phyloP scores from a whole-genome alignment of 2,329 filamentous ascomycete genomes.

The Ceratocystis ficicola region DNA sequence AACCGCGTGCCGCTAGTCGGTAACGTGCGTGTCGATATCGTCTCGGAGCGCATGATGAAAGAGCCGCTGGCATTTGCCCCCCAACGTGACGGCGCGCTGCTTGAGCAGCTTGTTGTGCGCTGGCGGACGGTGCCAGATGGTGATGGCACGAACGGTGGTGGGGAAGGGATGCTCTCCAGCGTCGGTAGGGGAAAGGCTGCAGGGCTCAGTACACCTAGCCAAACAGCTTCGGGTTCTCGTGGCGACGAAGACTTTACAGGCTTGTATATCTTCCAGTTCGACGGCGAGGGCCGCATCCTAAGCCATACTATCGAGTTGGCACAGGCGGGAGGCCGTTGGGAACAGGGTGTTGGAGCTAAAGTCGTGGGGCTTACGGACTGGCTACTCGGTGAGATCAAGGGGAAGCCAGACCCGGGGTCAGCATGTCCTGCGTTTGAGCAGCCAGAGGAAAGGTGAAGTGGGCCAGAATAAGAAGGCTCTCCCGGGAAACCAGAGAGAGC shows the following conservation, averaged over 20 bases:
- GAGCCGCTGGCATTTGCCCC: slow-evolving; percentile 40
- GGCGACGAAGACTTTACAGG: slow-evolving; percentile 65
- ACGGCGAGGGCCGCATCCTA: slow-evolving; percentile 67
- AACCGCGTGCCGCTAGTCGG: slow-evolving; percentile 82
- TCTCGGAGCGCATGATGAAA: slow-evolving; percentile 77
- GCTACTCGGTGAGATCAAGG: slow-evolving; percentile 63
- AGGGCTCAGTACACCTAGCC: slow-evolving; percentile 30
- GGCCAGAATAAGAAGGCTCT: background rate
- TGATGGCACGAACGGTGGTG: slow-evolving; percentile 29
- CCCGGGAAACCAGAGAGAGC: background rate
- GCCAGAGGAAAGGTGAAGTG: slow-evolving; percentile 1
- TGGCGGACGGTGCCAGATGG: slow-evolving; percentile 48
- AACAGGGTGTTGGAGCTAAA: slow-evolving; percentile 64
- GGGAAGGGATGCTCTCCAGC: slow-evolving; percentile 26
- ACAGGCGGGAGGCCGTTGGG: slow-evolving; percentile 71
- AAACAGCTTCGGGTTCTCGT: slow-evolving; percentile 11
- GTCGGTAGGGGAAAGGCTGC: slow-evolving; percentile 24
- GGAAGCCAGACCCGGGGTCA: slow-evolving; percentile 16
- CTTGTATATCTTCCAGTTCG: slow-evolving; percentile 92
- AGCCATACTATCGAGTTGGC: slow-evolving; percentile 92
- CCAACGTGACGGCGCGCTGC: slow-evolving; percentile 40
- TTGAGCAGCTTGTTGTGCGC: slow-evolving; percentile 78
- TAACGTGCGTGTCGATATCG: slow-evolving; percentile 75
- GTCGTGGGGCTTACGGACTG: slow-evolving; percentile 91
- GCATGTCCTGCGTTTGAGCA: slow-evolving; percentile 22